These are phyloP conservation scores for Rosa multiflora DNA, from an alignment of 306 rosid species.

Conservation along the genomic window DNA sequence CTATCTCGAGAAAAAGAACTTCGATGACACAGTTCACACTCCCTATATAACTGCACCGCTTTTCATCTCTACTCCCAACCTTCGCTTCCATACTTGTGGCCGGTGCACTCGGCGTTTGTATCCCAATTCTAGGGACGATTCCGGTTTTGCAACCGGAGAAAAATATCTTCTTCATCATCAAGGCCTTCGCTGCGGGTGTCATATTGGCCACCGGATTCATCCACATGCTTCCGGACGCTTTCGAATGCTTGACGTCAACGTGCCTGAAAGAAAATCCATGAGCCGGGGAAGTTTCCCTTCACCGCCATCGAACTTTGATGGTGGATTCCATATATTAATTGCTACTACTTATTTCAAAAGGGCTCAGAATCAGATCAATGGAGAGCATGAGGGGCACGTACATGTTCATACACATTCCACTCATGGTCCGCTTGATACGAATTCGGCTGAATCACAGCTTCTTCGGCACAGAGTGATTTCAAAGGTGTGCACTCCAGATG, in stretches of 20 bases:
- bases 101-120: too few species aligned
- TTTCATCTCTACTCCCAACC: too few species aligned
- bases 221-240: conserved; percentile 79
- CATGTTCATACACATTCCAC: conserved; percentile 64
- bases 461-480: conserved; percentile 70
- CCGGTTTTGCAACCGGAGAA: too few species aligned
- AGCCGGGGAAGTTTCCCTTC: conserved; percentile 55
- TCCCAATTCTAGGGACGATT: too few species aligned
- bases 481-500: conserved; percentile 39
- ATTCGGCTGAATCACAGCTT: conserved; percentile 26
- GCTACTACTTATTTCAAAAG: conserved; percentile 56
- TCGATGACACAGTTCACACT: too few species aligned
- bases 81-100: too few species aligned
- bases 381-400: conserved; percentile 39
- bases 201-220: conserved; percentile 75
- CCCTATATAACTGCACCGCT: too few species aligned
- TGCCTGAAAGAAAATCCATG: conserved; percentile 45
- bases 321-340: conserved; percentile 42
- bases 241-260: conserved; percentile 41
- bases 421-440: conserved; percentile 37
- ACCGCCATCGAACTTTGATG: conserved; percentile 75
- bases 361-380: conserved; percentile 2
- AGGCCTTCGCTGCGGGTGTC: conserved; percentile 83
- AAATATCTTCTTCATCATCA: conserved; percentile 43
- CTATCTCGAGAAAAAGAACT: too few species aligned